Evolutionary conservation across 192 early-diverging fungal species (phyloP).

Genomic region (Podila minutissima): DNA sequence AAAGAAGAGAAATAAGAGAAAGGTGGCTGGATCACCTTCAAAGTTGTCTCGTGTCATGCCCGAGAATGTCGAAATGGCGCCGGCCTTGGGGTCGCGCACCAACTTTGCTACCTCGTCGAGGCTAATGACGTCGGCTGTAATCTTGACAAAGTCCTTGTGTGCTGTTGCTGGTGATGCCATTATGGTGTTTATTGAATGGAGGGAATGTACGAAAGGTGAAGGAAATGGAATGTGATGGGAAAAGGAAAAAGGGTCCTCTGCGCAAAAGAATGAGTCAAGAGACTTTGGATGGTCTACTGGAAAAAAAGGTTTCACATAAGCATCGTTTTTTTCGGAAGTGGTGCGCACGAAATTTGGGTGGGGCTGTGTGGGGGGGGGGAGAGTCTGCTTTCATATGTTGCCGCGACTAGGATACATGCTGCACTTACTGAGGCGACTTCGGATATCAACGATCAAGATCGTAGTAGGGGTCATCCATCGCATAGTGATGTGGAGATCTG

Average conservation of each 20-base stretch:
- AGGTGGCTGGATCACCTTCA: slow-evolving; percentile 61
- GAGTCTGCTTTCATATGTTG: neutral
- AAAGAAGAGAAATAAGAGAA: slow-evolving; percentile 2
- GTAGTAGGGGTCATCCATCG: too few species aligned
- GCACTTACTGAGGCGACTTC: too few species aligned
- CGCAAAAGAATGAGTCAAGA: neutral
- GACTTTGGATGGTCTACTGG: neutral
- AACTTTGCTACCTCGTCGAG: slow-evolving; percentile 68
- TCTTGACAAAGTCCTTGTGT: slow-evolving; percentile 60
- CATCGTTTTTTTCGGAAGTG: neutral
- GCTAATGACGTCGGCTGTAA: slow-evolving; percentile 65
- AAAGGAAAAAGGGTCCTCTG: neutral
- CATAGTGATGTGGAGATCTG: too few species aligned
- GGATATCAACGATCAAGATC: too few species aligned
- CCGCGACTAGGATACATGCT: too few species aligned
- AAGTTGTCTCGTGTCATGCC: slow-evolving; percentile 91
- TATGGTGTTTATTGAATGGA: neutral
- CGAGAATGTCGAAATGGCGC: slow-evolving; percentile 90
- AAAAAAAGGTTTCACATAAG: neutral
- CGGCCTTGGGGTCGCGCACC: slow-evolving; percentile 75
- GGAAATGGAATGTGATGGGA: neutral
- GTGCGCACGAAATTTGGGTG: neutral
- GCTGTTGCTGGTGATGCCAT: neutral
- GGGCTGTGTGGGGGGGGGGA: neutral
- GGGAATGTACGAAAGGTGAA: neutral